Percentiles rank a stretch among this genome's conserved stretches.
Conservation (phyloP, 495 filamentous ascomycete genomes). For the Daldinia loculata region DNA sequence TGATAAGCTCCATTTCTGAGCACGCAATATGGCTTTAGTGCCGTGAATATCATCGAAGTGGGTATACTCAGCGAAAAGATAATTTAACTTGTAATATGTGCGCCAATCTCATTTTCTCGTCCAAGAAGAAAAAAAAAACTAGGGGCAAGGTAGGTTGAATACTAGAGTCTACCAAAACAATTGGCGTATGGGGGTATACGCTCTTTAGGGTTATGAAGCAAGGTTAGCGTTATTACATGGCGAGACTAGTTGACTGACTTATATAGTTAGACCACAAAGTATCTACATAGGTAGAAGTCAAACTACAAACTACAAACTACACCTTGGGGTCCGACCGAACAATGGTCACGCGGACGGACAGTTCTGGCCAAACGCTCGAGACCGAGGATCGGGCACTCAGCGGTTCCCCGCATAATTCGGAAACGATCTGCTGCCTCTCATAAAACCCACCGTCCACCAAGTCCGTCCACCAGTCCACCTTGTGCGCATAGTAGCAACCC, state of each 20-base stretch:
- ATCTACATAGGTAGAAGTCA: too few species aligned
- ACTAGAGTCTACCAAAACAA: neutral
- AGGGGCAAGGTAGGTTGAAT: neutral
- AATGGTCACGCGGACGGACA: conserved; percentile 9
- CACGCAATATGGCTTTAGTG: conserved; percentile 8
- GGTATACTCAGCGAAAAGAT: neutral
- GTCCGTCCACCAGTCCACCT: neutral
- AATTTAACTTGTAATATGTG: conserved; percentile 1
- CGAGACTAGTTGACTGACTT: neutral
- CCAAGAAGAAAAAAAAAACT: neutral
- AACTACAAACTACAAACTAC: neutral
- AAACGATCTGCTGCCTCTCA: conserved; percentile 1
- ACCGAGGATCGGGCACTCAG: conserved; percentile 19
- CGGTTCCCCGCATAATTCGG: conserved; percentile 35
- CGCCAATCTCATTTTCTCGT: neutral
- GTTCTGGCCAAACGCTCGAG: neutral
- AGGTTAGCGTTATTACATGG: neutral
- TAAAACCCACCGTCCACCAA: neutral
- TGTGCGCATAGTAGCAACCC: neutral
- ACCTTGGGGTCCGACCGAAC: conserved; percentile 8
- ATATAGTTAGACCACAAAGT: too few species aligned
- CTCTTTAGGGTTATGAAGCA: neutral
- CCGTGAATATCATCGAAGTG: neutral
- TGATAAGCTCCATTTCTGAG: neutral
- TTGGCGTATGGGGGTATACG: neutral